These are phyloP conservation scores for Tieghemiomyces parasiticus DNA, from an alignment of 192 early-diverging fungal genomes.

Conservation along the genomic window DNA sequence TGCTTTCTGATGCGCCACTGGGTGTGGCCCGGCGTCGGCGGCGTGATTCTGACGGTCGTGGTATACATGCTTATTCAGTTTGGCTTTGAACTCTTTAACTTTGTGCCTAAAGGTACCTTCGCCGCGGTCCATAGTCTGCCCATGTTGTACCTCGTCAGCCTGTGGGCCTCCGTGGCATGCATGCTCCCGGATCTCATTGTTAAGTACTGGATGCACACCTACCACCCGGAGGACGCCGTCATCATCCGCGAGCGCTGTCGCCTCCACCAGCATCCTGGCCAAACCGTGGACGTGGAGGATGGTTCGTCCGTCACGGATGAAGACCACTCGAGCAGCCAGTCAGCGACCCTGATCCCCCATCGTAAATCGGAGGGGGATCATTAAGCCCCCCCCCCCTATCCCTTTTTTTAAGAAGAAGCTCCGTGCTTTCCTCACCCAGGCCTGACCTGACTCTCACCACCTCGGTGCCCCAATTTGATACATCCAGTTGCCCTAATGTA, in stretches of 20 bases:
- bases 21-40: conserved; percentile 7
- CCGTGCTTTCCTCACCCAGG: too few species aligned
- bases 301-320: too few species aligned
- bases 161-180: background rate
- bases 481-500: too few species aligned
- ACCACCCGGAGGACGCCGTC: conserved; percentile 10
- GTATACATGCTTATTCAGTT: conserved; percentile 1
- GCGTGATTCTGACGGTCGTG: background rate
- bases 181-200: background rate
- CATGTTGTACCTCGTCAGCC: background rate
- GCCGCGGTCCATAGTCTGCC: conserved; percentile 1
- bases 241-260: conserved; percentile 6
- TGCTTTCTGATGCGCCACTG: conserved; percentile 9
- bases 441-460: too few species aligned
- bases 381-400: too few species aligned
- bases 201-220: conserved; percentile 9
- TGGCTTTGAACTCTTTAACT: conserved; percentile 8
- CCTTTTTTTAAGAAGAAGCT: too few species aligned
- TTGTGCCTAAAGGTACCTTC: conserved; percentile 3
- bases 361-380: too few species aligned
- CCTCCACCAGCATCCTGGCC: too few species aligned
- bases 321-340: too few species aligned
- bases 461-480: too few species aligned
- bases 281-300: background rate
- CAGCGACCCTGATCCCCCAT: too few species aligned